Evolutionary conservation across 2,329 filamentous ascomycete species (phyloP).

Genomic region (Penicillium janthinellum): DNA sequence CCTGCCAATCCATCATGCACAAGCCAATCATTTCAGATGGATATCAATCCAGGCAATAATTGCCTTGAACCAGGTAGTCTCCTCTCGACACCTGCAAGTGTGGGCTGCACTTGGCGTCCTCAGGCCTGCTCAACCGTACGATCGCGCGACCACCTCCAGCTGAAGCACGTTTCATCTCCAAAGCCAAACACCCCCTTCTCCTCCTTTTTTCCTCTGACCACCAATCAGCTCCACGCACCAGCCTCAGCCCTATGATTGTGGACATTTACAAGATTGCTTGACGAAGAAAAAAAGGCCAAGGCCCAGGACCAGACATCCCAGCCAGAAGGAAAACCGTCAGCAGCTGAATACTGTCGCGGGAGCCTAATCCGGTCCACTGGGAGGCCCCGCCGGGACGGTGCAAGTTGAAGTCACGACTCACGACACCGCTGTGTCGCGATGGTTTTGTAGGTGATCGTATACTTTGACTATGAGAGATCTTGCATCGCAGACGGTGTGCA

Average conservation of each 20-base stretch:
- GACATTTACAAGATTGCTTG: neutral
- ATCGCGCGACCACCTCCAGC: constrained; percentile 5
- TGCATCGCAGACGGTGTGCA: neutral
- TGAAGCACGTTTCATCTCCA: constrained; percentile 5
- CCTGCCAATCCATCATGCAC: too few species aligned
- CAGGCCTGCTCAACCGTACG: too few species aligned
- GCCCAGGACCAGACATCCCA: neutral
- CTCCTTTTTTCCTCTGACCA: neutral
- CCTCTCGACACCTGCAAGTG: too few species aligned
- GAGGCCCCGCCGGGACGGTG: neutral
- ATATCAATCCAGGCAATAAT: too few species aligned
- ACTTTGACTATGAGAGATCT: neutral
- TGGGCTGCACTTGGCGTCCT: too few species aligned
- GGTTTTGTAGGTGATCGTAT: neutral
- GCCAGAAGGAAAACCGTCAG: constrained; percentile 18
- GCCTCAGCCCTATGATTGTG: constrained; percentile 8
- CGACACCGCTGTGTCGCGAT: constrained; percentile 3
- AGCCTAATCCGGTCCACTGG: constrained; percentile 18
- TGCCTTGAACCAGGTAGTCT: too few species aligned
- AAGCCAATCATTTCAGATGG: too few species aligned
- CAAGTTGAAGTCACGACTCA: neutral
- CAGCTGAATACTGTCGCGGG: constrained; percentile 22
- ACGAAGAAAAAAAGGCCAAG: neutral
- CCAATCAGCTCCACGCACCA: neutral
- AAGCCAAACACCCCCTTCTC: neutral